Base-by-base conservation (phyloP, 768 basidiomycete genomes). In the Hemileccinum rubropunctum region DNA sequence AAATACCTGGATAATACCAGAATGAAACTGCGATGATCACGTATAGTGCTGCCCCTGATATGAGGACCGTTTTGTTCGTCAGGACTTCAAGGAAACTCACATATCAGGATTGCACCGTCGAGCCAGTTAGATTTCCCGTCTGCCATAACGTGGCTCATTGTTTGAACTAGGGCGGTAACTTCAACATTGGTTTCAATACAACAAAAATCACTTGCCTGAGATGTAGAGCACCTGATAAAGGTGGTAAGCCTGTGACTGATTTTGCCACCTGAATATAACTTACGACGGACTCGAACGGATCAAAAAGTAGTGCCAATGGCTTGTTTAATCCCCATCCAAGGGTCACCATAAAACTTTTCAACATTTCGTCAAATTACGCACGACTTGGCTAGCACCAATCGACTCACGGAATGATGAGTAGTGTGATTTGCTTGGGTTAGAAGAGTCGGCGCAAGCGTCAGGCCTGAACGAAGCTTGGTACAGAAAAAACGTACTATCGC, bases 61-160 rank as follows among this genome's bases (percentile, higher is more conserved):
- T 58, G 26, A 56, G 56, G 28, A 32, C 26, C 18, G 18, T 27
- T 33, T 21, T 6, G 11, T 30, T 18, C 32, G 12, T 26, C 15
- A 23, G 3, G 3, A 17, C n/a, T 6, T 13, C 3, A 35, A 13
- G n/a, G 45, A 17, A 40, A 71, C 79, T 54, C 66, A 82, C 84
- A 79, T 75, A 88, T 84, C 20, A 92, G 59, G 50, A 84, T 79
- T 59, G 77, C 74, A 3, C 90, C 91, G 62, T 93, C 90, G 14
- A 93, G 72, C 82, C 91, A 94, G 63, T 91, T 91, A 15, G 83
- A 86, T 61, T 85, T 84, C 10, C 88, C 90, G 60, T 94, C 91
- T 46, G 83, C 76, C 1, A 92, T 81, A 17, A 87, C 84, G 57
- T 88, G 85, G 60, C 86, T 89, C 68, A 93, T 87, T 12, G 88